Evolutionary conservation across 306 rosid species (phyloP), one percentile per base, ranked within the genome.

Genomic region (Prunus mira): DNA sequence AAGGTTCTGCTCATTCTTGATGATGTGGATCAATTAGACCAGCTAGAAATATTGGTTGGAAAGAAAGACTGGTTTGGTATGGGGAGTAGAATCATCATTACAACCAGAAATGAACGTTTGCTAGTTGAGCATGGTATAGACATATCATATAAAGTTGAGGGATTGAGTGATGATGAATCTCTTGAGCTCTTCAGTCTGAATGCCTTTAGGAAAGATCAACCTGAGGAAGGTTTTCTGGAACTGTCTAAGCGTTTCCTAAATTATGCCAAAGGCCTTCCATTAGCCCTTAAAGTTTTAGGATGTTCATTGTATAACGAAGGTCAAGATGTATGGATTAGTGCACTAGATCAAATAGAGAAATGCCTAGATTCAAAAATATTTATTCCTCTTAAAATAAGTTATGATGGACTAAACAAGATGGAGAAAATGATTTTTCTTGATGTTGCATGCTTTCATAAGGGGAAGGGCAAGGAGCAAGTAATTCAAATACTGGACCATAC

Each of bases 11-110:
- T 65, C 17, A 2, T 69, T 17, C 45, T 69, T 49, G 74, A 87
- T 69, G 73, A 84, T 82, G 85, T 82, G 25, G 84, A 77, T 72
- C 77, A 80, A 0, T n/a, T 32, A 66, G 13, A 60, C 13, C 90
- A 87, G 17, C 30, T 84, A n/a, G 78, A 80, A 56, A 76, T 14
- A 55, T 67, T 84, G 50, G 83, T 60, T 2, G 75, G 79, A 41
- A 47, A 77, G 49, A 72, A 55, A 78, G 79, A 69, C 25, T 61
- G 66, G 66, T 61, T 61, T 61, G 66, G 66, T 27, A 13, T 2
- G 24, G 89, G 87, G n/a, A 87, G 86, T 28, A 81, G 84, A 77
- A 65, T 86, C 2, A 71, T 83, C 12, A 72, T 86, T 68, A 86
- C 85, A 67, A 71, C 76, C 3, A 72, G 85, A 78, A 56, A 72